These are phyloP conservation scores for Triticum aestivum DNA, from an alignment of 176 grass and related monocot genomes.

Conservation along the genomic window IWGSC_CS_RefSeq_v2.1 NC_057804.1:35230391-35230890, in stretches of 20 bases:
- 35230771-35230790: not conserved
- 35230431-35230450: not conserved
- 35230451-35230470: not conserved
- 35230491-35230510: conserved; percentile 95
- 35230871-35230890: not conserved
- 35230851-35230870: not conserved
- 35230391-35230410: not conserved
- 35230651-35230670: conserved; percentile 55
- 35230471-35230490: not conserved
- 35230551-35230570: conserved; percentile 84
- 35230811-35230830: not conserved
- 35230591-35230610: conserved; percentile 50
- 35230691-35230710: conserved; percentile 31
- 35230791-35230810: not conserved
- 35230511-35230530: conserved; percentile 97
- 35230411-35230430: no score
- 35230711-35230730: conserved; percentile 15
- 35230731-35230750: conserved; percentile 38
- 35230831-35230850: not conserved
- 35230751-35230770: not conserved
- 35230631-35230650: conserved; percentile 84
- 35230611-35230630: conserved; percentile 55
- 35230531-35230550: conserved; percentile 86
- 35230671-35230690: conserved; percentile 33
- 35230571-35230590: conserved; percentile 64